phyloP scores from a whole-genome alignment of 371 early-diverging fungal species.

The Mucor racemosus region DNA sequence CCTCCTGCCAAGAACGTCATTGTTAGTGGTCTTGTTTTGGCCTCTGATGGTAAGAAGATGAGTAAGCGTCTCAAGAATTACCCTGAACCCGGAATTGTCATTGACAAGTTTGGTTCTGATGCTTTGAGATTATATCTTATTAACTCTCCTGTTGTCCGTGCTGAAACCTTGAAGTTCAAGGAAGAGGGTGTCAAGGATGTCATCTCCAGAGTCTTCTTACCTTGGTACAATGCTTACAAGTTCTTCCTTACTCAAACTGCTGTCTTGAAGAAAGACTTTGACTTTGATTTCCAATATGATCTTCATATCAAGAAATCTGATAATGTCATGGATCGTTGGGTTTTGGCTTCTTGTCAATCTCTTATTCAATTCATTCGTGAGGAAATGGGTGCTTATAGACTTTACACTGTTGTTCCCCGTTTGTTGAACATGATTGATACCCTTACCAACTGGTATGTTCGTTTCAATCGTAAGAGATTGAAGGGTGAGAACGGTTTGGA shows the following conservation, averaged over 20 bases:
- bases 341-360: conserved; percentile 93
- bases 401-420: conserved; percentile 96
- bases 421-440: conserved; percentile 93
- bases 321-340: conserved; percentile 98
- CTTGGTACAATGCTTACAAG: conserved; percentile 99
- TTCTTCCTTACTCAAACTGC: conserved; percentile 95
- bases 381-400: conserved; percentile 96
- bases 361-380: conserved; percentile 89
- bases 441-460: conserved; percentile 99
- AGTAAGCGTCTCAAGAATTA: conserved; percentile 99
- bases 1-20: conserved; percentile 99
- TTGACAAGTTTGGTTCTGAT: conserved; percentile 98
- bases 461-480: conserved; percentile 98
- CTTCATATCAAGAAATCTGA: conserved; percentile 68
- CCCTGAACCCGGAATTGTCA: conserved; percentile 92
- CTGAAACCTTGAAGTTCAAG: conserved; percentile 96
- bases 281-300: conserved; percentile 79
- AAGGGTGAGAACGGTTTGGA: conserved; percentile 93
- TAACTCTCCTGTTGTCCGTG: conserved; percentile 99
- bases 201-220: conserved; percentile 94
- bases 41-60: conserved; percentile 99
- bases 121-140: conserved; percentile 97
- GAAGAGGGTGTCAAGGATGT: conserved; percentile 99
- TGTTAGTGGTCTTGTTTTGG: conserved; percentile 99
- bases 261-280: conserved; percentile 88